Base-by-base conservation (phyloP, 345 rosid genomes). In the Passiflora organensis region DNA sequence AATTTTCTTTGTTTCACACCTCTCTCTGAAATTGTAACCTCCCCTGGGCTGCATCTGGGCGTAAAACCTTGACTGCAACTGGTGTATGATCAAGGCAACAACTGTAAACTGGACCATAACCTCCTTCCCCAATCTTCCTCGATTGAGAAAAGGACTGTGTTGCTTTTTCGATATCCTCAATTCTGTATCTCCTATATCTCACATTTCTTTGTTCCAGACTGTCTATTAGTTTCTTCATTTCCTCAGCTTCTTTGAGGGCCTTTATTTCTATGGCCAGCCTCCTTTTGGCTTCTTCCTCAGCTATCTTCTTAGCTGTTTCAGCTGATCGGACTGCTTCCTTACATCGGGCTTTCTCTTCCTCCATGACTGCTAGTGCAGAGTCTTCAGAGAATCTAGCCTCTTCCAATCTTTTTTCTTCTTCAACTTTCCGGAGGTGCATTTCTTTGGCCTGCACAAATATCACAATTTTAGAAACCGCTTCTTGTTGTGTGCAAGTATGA, bases 31-130 rank as follows among this genome's bases (percentile, higher is more conserved):
- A 93, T 55, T 86, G 99, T 48, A 80, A 64, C 68, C 86, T 78
- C 67, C 99, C 99, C 76, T 93, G 96, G 41, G 84, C 95, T n/a
- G 97, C 95, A 71, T 84, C 95, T 2, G 97, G 91, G 23, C 88
- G 82, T 63, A 93, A 72, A 52, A 86, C 95, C 76, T 93, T 93
- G 18, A 93, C 77, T 39, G 99, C 96, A 19, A 80, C 91, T 0
- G 82, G 73, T 13, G 95, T 93, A 62, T 89, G 94, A 73, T 89
- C 97, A 46, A 93, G 89, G 41, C 65, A 57, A 46, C 99, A 82
- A 75, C 74, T 83, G 50, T 51, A 93, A 25, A 93, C 99, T 0
- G 97, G 95, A 32, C 99, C 99, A 54, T 93, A 89, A 23, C 99
- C 99, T 37, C 99, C 99, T 80, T 89, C 97, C 0, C 97, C 97